These are phyloP conservation scores for Psilocybe tampanensis DNA, from an alignment of 768 basidiomycete species.

Conservation along the genomic window DNA sequence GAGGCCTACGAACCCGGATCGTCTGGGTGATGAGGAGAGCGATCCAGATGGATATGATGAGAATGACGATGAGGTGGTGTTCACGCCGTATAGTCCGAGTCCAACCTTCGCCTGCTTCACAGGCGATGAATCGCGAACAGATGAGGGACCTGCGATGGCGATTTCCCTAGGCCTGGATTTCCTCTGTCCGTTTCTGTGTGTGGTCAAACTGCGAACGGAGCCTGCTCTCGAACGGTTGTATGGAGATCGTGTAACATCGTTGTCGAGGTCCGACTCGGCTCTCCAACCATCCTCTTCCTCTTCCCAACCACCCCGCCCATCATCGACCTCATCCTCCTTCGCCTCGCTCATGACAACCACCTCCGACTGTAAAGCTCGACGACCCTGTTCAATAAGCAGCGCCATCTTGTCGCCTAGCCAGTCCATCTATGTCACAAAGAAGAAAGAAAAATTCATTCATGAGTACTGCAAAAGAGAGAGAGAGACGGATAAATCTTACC, in stretches of 20 bases:
- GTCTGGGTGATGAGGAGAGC: constrained; percentile 22
- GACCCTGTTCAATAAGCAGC: constrained; percentile 76
- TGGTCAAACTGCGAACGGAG: constrained; percentile 18
- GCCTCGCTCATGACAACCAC: constrained; percentile 78
- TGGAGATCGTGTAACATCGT: not conserved
- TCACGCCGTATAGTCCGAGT: constrained; percentile 12
- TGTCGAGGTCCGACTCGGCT: constrained; percentile 18
- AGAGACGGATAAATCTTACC: constrained; percentile 21
- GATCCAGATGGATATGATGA: constrained; percentile 6
- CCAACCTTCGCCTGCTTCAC: constrained; percentile 28
- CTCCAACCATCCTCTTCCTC: constrained; percentile 36
- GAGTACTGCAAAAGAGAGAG: not conserved
- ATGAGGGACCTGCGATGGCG: constrained; percentile 26
- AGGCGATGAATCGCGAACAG: constrained; percentile 6
- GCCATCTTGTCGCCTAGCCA: constrained; percentile 77
- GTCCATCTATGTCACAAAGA: constrained; percentile 76
- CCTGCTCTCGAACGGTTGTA: constrained; percentile 27
- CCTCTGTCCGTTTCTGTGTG: not conserved
- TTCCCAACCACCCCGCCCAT: constrained; percentile 75
- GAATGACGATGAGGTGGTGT: not conserved
- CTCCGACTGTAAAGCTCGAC: constrained; percentile 74
- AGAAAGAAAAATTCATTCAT: not conserved
- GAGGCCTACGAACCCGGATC: constrained; percentile 1
- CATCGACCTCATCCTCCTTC: constrained; percentile 76
- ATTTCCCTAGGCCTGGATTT: constrained; percentile 24